Percentiles rank a stretch among this genome's conserved stretches.
phyloP scores from a whole-genome alignment of 768 basidiomycete genomes.

The Ramaria sp. region DNA sequence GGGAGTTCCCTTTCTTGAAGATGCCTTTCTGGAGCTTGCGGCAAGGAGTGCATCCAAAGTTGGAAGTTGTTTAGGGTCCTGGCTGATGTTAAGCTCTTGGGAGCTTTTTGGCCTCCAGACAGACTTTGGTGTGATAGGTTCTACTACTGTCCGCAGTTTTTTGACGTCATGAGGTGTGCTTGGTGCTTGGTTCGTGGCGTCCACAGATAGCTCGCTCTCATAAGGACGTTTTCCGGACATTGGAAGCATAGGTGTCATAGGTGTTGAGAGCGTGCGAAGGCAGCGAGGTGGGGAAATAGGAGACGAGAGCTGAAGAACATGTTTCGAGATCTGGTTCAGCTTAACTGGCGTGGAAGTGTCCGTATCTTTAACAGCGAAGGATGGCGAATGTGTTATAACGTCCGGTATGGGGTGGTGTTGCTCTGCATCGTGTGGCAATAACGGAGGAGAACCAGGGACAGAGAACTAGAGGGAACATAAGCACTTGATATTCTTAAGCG shows the following conservation, averaged over 20 bases:
- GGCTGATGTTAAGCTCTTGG: not conserved
- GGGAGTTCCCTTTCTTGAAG: not conserved
- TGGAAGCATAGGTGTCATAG: not conserved
- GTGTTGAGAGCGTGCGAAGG: not conserved
- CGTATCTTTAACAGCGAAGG: not conserved
- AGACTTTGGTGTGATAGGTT: slow-evolving; percentile 8
- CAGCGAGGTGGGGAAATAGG: slow-evolving; percentile 5
- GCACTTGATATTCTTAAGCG: not conserved
- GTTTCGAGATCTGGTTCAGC: not conserved
- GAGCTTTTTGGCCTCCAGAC: not conserved
- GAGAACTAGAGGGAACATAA: not conserved
- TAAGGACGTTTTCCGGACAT: not conserved
- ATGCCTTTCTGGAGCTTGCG: not conserved
- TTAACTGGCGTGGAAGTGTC: not conserved
- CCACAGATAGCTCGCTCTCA: not conserved
- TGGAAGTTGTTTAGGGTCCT: not conserved
- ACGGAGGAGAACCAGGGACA: slow-evolving; percentile 1
- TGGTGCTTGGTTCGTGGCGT: not conserved
- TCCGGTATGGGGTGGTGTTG: not conserved
- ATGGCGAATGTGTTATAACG: not conserved
- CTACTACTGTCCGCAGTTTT: not conserved
- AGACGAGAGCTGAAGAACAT: slow-evolving; percentile 3
- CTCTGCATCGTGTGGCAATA: not conserved
- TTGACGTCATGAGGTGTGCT: not conserved
- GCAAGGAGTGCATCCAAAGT: slow-evolving; percentile 1